phyloP scores from a whole-genome alignment of 2,329 filamentous ascomycete species.

The Aureobasidium mangrovei region DNA sequence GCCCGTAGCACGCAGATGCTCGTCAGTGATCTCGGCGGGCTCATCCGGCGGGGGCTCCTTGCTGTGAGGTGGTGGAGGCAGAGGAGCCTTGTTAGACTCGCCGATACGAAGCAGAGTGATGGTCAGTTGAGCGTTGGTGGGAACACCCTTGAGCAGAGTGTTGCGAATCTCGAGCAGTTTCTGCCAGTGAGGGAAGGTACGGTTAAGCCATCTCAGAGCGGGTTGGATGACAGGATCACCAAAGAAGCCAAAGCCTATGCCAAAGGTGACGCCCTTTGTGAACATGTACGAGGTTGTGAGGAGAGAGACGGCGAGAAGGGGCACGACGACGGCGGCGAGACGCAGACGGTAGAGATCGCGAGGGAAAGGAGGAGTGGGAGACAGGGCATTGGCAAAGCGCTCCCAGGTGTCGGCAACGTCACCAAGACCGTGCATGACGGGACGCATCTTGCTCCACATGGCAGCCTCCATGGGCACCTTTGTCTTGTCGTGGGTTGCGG shows the following conservation, averaged over 20 bases:
- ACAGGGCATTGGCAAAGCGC: slow-evolving; percentile 50
- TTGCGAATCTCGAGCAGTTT: slow-evolving; percentile 66
- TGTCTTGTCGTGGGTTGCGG: slow-evolving; percentile 59
- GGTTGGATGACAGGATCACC: slow-evolving; percentile 63
- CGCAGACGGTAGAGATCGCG: slow-evolving; percentile 36
- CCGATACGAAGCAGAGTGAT: slow-evolving; percentile 73
- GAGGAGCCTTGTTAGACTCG: slow-evolving; percentile 69
- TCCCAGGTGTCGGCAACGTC: slow-evolving; percentile 56
- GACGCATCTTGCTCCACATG: slow-evolving; percentile 68
- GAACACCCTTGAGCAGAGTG: slow-evolving; percentile 69
- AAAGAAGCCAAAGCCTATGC: slow-evolving; percentile 68
- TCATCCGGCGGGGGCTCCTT: slow-evolving; percentile 39
- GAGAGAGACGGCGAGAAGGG: slow-evolving; percentile 34
- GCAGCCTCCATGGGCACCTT: slow-evolving; percentile 68
- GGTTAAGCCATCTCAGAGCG: slow-evolving; percentile 51
- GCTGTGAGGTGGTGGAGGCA: slow-evolving; percentile 52
- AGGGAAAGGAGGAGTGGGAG: slow-evolving; percentile 41
- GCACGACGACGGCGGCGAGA: slow-evolving; percentile 37
- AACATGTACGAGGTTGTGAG: slow-evolving; percentile 44
- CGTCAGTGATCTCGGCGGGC: slow-evolving; percentile 41
- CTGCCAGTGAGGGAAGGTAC: slow-evolving; percentile 60
- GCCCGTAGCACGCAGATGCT: slow-evolving; percentile 44
- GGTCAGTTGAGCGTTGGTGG: slow-evolving; percentile 77
- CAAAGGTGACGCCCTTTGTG: slow-evolving; percentile 56
- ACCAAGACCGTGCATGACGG: slow-evolving; percentile 58